Percentiles rank a stretch among this genome's conserved stretches.
These are phyloP conservation scores for Apostasia shenzhenica DNA, from an alignment of 106 monocot genomes.

Conservation along the genomic window DNA sequence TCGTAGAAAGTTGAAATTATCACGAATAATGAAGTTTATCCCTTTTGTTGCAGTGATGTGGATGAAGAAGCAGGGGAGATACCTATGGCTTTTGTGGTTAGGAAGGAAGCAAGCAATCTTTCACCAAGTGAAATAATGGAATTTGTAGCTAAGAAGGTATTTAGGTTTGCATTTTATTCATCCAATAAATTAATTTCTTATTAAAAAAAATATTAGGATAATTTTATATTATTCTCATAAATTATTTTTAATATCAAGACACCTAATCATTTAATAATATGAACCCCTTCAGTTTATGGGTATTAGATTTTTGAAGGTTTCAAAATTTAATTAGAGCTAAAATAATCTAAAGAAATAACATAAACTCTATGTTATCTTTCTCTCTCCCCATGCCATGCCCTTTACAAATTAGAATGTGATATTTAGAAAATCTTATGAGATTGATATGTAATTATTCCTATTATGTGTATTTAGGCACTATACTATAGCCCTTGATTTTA, in stretches of 20 bases:
- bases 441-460: too few species aligned
- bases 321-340: not conserved
- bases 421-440: too few species aligned
- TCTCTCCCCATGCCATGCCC: not conserved
- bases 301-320: not conserved
- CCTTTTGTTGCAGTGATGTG: slow-evolving; percentile 17
- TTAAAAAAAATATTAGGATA: too few species aligned
- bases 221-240: too few species aligned
- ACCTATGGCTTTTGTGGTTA: slow-evolving; percentile 73
- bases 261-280: not conserved
- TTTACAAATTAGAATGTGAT: too few species aligned
- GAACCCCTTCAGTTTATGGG: not conserved
- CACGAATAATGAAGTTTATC: too few species aligned
- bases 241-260: too few species aligned
- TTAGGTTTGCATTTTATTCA: too few species aligned
- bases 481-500: too few species aligned
- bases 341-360: not conserved
- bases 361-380: not conserved
- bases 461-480: too few species aligned
- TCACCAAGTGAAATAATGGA: slow-evolving; percentile 41
- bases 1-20: too few species aligned
- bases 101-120: slow-evolving; percentile 30
- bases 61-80: slow-evolving; percentile 71
- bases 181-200: too few species aligned
- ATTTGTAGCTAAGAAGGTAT: slow-evolving; percentile 61